Conservation (phyloP, 2,329 filamentous ascomycete species). For the Pseudogymnoascus sp. region DNA sequence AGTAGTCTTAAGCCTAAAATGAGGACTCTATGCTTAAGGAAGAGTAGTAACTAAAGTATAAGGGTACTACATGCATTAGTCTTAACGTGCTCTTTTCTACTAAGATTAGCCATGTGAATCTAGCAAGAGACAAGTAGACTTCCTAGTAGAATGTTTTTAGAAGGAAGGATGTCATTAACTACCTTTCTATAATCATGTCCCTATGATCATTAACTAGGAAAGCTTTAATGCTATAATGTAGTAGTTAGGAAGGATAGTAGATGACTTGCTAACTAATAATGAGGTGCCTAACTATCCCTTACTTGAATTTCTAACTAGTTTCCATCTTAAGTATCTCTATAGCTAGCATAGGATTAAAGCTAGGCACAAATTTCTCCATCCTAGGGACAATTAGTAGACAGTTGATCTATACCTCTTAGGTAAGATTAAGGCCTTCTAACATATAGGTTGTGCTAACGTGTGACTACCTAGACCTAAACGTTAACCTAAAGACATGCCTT, state of each 20-base stretch:
- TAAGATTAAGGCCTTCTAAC: not conserved
- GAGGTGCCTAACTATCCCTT: not conserved
- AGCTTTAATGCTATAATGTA: constrained; percentile 20
- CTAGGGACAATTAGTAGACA: constrained; percentile 12
- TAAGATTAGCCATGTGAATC: constrained; percentile 12
- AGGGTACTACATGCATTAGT: constrained; percentile 10
- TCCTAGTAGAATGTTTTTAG: constrained; percentile 11
- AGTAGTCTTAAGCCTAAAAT: not conserved
- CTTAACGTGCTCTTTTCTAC: constrained; percentile 13
- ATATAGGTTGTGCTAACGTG: not conserved
- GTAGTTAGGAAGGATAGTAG: constrained; percentile 5
- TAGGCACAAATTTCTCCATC: constrained; percentile 14
- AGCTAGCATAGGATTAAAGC: constrained; percentile 14
- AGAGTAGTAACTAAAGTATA: constrained; percentile 9
- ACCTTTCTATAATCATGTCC: constrained; percentile 24
- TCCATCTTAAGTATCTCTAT: constrained; percentile 8
- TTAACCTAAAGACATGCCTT: constrained; percentile 21
- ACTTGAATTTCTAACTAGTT: not conserved
- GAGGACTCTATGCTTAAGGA: not conserved
- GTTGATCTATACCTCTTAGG: constrained; percentile 13
- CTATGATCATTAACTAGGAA: constrained; percentile 24
- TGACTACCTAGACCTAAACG: constrained; percentile 23
- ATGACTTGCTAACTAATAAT: constrained; percentile 11
- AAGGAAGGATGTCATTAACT: constrained; percentile 8
- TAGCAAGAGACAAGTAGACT: constrained; percentile 13